Conservation (phyloP, 306 rosid genomes). For the Cicer pinnatifidum region DNA sequence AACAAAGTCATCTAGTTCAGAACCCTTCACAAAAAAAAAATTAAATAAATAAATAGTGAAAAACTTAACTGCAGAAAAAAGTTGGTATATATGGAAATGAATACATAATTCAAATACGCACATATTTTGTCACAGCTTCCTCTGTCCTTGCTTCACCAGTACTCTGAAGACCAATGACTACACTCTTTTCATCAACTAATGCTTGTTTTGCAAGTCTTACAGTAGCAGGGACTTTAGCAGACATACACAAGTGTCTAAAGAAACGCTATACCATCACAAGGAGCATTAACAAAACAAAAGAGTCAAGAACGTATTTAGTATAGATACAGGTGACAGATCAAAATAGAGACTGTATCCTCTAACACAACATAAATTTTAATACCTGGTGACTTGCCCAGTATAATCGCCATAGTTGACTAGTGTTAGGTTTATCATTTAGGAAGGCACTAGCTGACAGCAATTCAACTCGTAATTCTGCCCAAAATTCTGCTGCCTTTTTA, state of each 20-base stretch:
- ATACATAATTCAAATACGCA: slow-evolving; percentile 54
- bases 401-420: slow-evolving; percentile 92
- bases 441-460: slow-evolving; percentile 74
- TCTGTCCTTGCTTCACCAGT: slow-evolving; percentile 99
- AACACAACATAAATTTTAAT: slow-evolving; percentile 25
- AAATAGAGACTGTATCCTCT: slow-evolving; percentile 20
- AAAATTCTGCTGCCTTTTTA: slow-evolving; percentile 87
- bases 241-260: slow-evolving; percentile 97
- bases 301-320: slow-evolving; percentile 6
- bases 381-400: slow-evolving; percentile 99
- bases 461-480: slow-evolving; percentile 89
- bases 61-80: slow-evolving; percentile 27
- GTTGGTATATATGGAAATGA: slow-evolving; percentile 33
- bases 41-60: slow-evolving; percentile 15
- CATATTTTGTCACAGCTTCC: slow-evolving; percentile 98
- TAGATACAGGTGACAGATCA: slow-evolving; percentile 1
- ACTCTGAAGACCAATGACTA: slow-evolving; percentile 98
- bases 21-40: slow-evolving; percentile 60
- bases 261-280: slow-evolving; percentile 77
- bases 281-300: slow-evolving; percentile 41
- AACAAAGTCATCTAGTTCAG: slow-evolving; percentile 96
- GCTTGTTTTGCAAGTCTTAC: slow-evolving; percentile 92
- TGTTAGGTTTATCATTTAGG: slow-evolving; percentile 73
- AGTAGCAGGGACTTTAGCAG: slow-evolving; percentile 97
- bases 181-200: slow-evolving; percentile 74